A percentile compares a stretch with the other conserved stretches of the same genome.
Conservation (phyloP, 176 grass and related monocot genomes). For the Aegilops sharonensis region DNA sequence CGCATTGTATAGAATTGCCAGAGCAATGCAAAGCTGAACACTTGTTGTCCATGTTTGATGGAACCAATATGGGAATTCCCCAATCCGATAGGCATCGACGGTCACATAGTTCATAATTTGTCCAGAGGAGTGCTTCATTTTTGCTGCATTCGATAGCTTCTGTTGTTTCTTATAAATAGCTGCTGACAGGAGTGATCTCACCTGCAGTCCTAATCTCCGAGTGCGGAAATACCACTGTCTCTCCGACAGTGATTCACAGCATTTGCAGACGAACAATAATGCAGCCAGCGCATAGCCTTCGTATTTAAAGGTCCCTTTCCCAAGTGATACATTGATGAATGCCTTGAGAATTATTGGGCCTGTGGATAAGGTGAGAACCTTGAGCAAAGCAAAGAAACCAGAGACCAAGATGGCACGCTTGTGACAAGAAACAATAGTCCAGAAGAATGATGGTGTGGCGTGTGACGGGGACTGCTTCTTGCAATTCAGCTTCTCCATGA, state of each 20-base stretch:
- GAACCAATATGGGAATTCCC: conserved; percentile 94
- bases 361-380: conserved; percentile 61
- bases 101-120: conserved; percentile 92
- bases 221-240: conserved; percentile 91
- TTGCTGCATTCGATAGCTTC: conserved; percentile 68
- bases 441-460: conserved; percentile 47
- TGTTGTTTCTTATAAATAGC: conserved; percentile 86
- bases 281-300: conserved; percentile 63
- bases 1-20: conserved; percentile 71
- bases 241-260: conserved; percentile 74
- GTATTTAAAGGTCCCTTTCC: conserved; percentile 60
- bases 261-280: conserved; percentile 67
- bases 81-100: conserved; percentile 85
- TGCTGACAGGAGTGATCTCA: conserved; percentile 73
- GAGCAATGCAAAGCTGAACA: conserved; percentile 76
- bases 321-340: conserved; percentile 76
- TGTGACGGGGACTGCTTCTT: conserved; percentile 29
- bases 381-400: conserved; percentile 73
- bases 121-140: conserved; percentile 75
- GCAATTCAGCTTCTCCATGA: conserved; percentile 57
- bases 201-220: conserved; percentile 75
- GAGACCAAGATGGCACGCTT: conserved; percentile 62
- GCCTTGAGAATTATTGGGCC: conserved; percentile 76
- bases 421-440: conserved; percentile 80
- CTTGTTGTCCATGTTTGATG: conserved; percentile 94